phyloP scores from a whole-genome alignment of 2,329 filamentous ascomycete species.

The Curvularia verruculosa region DNA sequence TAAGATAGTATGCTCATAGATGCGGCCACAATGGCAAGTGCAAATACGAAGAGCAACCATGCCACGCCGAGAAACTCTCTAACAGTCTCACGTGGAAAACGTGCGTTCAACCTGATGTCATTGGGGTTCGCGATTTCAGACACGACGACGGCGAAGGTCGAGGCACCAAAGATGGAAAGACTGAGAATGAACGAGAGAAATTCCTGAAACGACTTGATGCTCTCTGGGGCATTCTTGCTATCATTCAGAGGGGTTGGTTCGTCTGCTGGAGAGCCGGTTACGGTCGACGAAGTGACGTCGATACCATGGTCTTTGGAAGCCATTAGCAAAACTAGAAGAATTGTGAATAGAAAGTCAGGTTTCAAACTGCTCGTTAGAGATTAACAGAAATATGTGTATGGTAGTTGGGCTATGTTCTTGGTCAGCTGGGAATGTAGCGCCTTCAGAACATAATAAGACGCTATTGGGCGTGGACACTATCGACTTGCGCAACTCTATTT shows the following conservation, averaged over 20 bases:
- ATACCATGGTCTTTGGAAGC: no score
- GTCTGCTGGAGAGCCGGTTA: no score
- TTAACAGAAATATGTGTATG: no score
- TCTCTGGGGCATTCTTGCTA: background rate
- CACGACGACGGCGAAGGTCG: background rate
- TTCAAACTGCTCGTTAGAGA: no score
- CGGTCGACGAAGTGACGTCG: no score
- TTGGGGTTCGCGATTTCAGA: background rate
- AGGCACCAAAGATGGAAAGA: conserved; percentile 1
- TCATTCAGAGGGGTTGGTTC: background rate
- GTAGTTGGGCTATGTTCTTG: no score
- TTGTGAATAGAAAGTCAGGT: no score
- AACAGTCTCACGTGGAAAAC: background rate
- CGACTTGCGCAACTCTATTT: no score
- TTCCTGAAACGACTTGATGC: background rate
- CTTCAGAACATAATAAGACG: no score
- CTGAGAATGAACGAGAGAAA: conserved; percentile 1
- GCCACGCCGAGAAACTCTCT: background rate
- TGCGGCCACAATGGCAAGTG: background rate
- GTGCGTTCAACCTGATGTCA: background rate
- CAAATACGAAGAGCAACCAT: background rate
- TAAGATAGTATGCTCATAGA: background rate
- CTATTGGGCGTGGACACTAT: no score
- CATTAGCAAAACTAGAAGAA: no score
- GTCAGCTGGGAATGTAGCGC: no score